Percentiles rank a stretch among this genome's conserved stretches.
phyloP scores from a whole-genome alignment of 73 alveolate species.

The Paramecium tetraurelia region DNA sequence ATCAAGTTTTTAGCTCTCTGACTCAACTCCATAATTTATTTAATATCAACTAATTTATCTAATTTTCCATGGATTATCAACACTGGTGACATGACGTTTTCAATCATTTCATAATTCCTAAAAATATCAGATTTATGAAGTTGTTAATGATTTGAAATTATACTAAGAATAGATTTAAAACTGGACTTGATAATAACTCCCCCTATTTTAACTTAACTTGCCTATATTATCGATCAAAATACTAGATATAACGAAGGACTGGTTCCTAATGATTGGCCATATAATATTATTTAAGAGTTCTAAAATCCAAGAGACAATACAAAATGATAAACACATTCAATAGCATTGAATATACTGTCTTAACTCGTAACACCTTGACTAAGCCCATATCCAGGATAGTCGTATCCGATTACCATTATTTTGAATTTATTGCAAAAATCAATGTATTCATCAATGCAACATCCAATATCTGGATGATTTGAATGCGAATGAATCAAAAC shows the following conservation, averaged over 20 bases:
- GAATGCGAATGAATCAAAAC: conserved; percentile 66
- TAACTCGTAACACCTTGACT: conserved; percentile 63
- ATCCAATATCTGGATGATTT: conserved; percentile 65
- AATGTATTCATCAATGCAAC: conserved; percentile 5
- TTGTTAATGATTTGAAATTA: not conserved
- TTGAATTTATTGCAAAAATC: conserved; percentile 44
- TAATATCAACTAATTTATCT: conserved; percentile 48
- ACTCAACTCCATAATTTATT: conserved; percentile 36
- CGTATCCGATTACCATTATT: conserved; percentile 48
- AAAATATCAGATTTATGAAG: conserved; percentile 50
- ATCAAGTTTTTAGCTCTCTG: not conserved
- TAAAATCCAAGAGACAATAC: not conserved
- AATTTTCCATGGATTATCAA: conserved; percentile 64
- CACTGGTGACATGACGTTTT: conserved; percentile 54
- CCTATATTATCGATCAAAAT: not conserved
- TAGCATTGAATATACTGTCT: not conserved
- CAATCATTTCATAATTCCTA: conserved; percentile 56
- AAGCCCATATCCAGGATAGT: conserved; percentile 73
- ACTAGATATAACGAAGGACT: conserved; percentile 63
- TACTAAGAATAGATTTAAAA: conserved; percentile 50
- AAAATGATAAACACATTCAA: conserved; percentile 63
- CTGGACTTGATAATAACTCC: conserved; percentile 62
- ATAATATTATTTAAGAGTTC: conserved; percentile 52
- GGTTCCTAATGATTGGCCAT: conserved; percentile 67
- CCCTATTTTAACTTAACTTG: not conserved